These are phyloP conservation scores for Lentinula lateritia DNA, from an alignment of 768 basidiomycete species.

Conservation along the genomic window DNA sequence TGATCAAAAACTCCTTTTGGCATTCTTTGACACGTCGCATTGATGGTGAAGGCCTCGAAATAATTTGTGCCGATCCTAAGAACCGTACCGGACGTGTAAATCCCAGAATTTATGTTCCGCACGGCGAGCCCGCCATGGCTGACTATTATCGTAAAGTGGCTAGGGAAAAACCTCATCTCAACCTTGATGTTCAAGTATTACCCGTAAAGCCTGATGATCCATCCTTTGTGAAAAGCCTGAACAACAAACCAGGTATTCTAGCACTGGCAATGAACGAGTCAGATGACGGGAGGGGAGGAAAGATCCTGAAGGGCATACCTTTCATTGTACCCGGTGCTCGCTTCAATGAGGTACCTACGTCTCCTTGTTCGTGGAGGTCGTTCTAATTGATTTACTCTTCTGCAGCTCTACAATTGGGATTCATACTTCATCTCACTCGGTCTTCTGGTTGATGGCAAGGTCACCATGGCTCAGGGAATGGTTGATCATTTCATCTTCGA, in stretches of 20 bases:
- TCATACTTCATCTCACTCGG: conserved; percentile 94
- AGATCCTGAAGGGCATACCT: conserved; percentile 86
- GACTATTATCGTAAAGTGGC: conserved; percentile 94
- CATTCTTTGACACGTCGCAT: conserved; percentile 94
- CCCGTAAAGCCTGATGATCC: conserved; percentile 87
- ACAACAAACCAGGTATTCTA: conserved; percentile 89
- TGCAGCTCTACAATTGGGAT: conserved; percentile 90
- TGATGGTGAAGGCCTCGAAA: conserved; percentile 94
- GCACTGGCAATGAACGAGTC: conserved; percentile 95
- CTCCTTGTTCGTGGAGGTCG: conserved; percentile 4
- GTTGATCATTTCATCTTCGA: conserved; percentile 99
- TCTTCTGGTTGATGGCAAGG: conserved; percentile 89
- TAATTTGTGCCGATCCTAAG: conserved; percentile 97
- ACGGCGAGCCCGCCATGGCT: conserved; percentile 90
- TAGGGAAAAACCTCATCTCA: conserved; percentile 87
- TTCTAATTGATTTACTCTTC: neutral
- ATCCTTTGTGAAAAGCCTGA: conserved; percentile 84
- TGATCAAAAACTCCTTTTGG: conserved; percentile 99
- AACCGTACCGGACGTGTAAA: conserved; percentile 88
- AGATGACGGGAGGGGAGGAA: conserved; percentile 71
- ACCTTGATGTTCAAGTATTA: conserved; percentile 87
- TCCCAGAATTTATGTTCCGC: conserved; percentile 92
- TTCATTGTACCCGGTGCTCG: conserved; percentile 96
- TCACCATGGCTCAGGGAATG: conserved; percentile 94
- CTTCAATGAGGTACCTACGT: conserved; percentile 74